These are phyloP conservation scores for Fagus sylvatica DNA, from an alignment of 306 rosid genomes.

Conservation along the genomic window DNA sequence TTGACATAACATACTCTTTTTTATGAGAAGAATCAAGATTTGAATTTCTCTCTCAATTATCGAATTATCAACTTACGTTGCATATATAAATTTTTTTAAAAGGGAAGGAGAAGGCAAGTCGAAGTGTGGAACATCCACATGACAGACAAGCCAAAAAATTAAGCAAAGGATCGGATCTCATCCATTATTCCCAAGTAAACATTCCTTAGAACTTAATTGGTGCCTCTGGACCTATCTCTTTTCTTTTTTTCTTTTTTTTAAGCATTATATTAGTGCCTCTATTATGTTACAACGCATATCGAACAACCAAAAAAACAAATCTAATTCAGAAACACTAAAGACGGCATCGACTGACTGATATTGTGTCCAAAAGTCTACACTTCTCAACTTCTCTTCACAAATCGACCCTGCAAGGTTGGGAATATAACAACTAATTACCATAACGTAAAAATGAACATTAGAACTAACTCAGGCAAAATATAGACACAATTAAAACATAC, in stretches of 20 bases:
- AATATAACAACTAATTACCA: not conserved
- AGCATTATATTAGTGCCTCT: not conserved
- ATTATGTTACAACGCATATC: not conserved
- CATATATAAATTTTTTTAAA: too few relatives aligned
- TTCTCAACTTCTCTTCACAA: conserved; percentile 75
- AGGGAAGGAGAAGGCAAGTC: too few relatives aligned
- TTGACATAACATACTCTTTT: too few relatives aligned
- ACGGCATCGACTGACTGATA: conserved; percentile 5
- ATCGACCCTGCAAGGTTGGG: conserved; percentile 70
- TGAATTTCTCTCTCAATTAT: too few relatives aligned
- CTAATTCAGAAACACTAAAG: conserved; percentile 21
- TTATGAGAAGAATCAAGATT: too few relatives aligned
- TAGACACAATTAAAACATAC: not conserved
- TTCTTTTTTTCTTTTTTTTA: not conserved
- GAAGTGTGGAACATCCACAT: not conserved
- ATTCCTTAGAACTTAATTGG: not conserved
- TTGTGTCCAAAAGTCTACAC: conserved; percentile 17
- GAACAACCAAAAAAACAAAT: not conserved
- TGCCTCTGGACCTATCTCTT: not conserved
- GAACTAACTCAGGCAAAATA: not conserved
- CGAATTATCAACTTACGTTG: too few relatives aligned
- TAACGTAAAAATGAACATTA: not conserved
- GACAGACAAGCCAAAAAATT: not conserved
- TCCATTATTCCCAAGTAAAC: not conserved
- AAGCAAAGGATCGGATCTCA: not conserved